phyloP scores from a whole-genome alignment of 1,284 basidiomycete species.

The Mycosarcoma mackinlayi region DNA sequence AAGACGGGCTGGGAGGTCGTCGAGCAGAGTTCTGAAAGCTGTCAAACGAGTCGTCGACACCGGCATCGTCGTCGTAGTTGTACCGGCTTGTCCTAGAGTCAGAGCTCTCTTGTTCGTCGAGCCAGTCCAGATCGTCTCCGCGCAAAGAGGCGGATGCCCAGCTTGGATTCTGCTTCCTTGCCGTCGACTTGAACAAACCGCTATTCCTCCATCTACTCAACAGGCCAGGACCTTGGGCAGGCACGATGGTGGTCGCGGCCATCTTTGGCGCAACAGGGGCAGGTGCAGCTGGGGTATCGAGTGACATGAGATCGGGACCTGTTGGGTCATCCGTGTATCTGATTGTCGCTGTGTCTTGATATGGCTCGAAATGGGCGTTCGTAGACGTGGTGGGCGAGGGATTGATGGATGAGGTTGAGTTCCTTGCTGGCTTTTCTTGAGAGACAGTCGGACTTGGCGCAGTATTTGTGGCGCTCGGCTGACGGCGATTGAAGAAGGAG shows the following conservation, averaged over 20 bases:
- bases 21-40: constrained; percentile 15
- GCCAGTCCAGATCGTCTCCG: constrained; percentile 39
- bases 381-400: constrained; percentile 3
- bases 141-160: constrained; percentile 20
- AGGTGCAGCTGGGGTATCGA: constrained; percentile 20
- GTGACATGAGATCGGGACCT: constrained; percentile 40
- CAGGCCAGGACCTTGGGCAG: constrained; percentile 23
- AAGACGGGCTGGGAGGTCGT: constrained; percentile 2
- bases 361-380: constrained; percentile 20
- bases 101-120: constrained; percentile 32
- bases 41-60: constrained; percentile 28
- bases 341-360: constrained; percentile 18
- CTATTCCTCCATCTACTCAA: constrained; percentile 41
- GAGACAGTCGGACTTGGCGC: constrained; percentile 1
- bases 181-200: constrained; percentile 27
- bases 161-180: constrained; percentile 18
- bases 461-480: constrained; percentile 10
- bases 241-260: not conserved
- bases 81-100: constrained; percentile 16
- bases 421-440: constrained; percentile 9
- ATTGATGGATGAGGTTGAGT: constrained; percentile 6
- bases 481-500: constrained; percentile 41
- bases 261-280: not conserved
- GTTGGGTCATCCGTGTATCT: constrained; percentile 37
- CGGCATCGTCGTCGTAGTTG: constrained; percentile 24